Base-by-base conservation (phyloP, 768 basidiomycete genomes). In the Coprinopsis sp. region DNA sequence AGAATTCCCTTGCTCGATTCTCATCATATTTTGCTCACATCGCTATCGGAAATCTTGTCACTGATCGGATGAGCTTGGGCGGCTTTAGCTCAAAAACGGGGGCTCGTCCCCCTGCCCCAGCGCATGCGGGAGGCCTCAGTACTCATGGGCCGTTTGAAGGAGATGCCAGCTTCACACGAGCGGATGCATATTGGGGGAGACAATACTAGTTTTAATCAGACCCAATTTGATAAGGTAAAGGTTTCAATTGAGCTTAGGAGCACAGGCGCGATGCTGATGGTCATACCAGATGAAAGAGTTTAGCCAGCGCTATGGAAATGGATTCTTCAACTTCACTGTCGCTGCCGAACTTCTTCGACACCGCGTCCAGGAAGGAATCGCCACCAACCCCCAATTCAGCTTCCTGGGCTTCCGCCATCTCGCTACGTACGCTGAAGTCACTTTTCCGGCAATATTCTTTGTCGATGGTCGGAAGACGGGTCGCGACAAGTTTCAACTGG, bases 191-290 rank as follows among this genome's bases (percentile, higher is more conserved):
- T 41, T 18, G 13, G 27, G 10, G 56, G 53, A 7, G 56, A 54
- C 29, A 52, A 54, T 28, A 45, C 50, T 37, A 53, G 51, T 36
- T 57, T 57, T 44, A 57, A 57, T 34, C 51, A 55, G 39, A 57
- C 54, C 1, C 49, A 53, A 1, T 57, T 57, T 42, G 46, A 55
- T 8, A 31, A 54, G 37, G 51, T 57, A 28, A n/a, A 44, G n/a
- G 14, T 3, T 13, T 23, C 41, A 11, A 13, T 30, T 23, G 4
- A 14, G 7, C 13, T 21, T 8, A 10, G 12, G 3, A 7, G 33
- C 18, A 13, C 4, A 27, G 14, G 14, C 5, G 6, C 46, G 23
- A 34, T 22, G 6, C 23, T 19, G n/a, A 18, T 13, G 14, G 13
- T 10, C n/a, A 23, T 12, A 2, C 19, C 14, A 57, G 56, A 36